Percentiles rank a stretch among this genome's conserved stretches.
phyloP scores from a whole-genome alignment of 2,329 filamentous ascomycete genomes.

The Corinectria fuckeliana region DNA sequence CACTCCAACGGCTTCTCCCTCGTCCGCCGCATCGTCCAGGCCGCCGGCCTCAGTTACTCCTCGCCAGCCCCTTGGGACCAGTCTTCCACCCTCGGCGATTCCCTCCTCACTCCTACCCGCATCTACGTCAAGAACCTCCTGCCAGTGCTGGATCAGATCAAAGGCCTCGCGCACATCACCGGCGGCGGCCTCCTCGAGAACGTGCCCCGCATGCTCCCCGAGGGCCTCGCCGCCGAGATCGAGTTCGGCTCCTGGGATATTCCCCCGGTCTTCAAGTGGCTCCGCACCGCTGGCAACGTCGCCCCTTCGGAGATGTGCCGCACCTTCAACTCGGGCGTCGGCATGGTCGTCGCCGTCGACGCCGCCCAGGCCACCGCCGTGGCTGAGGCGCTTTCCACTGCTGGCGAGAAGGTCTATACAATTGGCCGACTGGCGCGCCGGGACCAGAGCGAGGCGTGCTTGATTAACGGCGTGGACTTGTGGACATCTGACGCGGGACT shows the following conservation, averaged over 20 bases:
- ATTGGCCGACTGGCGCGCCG: constrained; percentile 75
- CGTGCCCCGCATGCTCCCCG: constrained; percentile 89
- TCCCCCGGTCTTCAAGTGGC: constrained; percentile 84
- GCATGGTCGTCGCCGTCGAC: constrained; percentile 88
- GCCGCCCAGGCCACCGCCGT: constrained; percentile 68
- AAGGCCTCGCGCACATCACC: constrained; percentile 96
- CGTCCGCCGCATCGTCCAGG: constrained; percentile 86
- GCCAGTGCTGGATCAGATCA: constrained; percentile 71
- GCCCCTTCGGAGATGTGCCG: constrained; percentile 81
- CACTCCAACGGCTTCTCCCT: constrained; percentile 98
- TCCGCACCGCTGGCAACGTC: constrained; percentile 77
- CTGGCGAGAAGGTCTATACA: constrained; percentile 73
- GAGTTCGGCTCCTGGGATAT: constrained; percentile 78
- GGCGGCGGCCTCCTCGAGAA: constrained; percentile 94
- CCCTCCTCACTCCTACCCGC: constrained; percentile 84
- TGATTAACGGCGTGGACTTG: constrained; percentile 44
- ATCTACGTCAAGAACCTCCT: constrained; percentile 92
- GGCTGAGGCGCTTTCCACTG: constrained; percentile 63
- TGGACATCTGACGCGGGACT: constrained; percentile 39
- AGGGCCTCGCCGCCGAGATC: constrained; percentile 78
- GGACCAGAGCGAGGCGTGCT: constrained; percentile 47
- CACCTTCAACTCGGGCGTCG: constrained; percentile 93
- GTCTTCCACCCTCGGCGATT: constrained; percentile 70
- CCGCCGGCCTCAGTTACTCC: constrained; percentile 72
- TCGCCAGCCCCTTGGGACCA: constrained; percentile 79